Percentiles rank a stretch among this genome's conserved stretches.
phyloP scores from a whole-genome alignment of 1,139 yeast species.

The Debaryomyces udenii region DNA sequence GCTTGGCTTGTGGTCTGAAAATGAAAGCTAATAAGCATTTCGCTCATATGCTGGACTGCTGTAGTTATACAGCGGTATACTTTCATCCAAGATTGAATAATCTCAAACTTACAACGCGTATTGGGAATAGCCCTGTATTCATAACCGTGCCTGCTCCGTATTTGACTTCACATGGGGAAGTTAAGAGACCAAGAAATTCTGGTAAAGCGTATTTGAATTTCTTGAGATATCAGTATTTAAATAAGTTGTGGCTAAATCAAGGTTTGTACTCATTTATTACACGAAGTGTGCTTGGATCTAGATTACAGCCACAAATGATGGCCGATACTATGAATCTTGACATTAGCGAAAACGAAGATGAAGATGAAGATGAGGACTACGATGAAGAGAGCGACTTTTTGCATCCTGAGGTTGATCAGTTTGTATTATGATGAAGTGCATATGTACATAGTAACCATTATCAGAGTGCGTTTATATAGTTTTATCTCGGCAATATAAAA shows the following conservation, averaged over 20 bases:
- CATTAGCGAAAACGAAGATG: constrained; percentile 22
- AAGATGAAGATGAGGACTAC: constrained; percentile 20
- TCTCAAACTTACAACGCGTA: constrained; percentile 41
- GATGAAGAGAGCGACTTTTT: constrained; percentile 18
- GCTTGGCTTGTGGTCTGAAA: constrained; percentile 37
- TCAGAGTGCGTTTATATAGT: constrained; percentile 2
- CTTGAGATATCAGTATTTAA: constrained; percentile 57
- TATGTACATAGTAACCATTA: not conserved
- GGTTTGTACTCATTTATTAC: constrained; percentile 45
- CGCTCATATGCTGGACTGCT: constrained; percentile 31
- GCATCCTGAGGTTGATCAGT: constrained; percentile 10
- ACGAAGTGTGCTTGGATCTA: constrained; percentile 34
- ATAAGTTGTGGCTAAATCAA: constrained; percentile 61
- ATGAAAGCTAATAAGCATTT: constrained; percentile 20
- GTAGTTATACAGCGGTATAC: constrained; percentile 39
- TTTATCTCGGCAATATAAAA: too few relatives aligned
- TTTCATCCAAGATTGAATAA: constrained; percentile 45
- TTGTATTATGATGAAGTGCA: constrained; percentile 4
- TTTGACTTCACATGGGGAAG: constrained; percentile 72
- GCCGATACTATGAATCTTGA: constrained; percentile 11
- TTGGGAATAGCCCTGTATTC: constrained; percentile 31
- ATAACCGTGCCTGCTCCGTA: constrained; percentile 61
- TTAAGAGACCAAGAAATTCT: constrained; percentile 54
- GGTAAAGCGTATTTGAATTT: constrained; percentile 57
- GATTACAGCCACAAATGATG: constrained; percentile 16